Percentiles rank a stretch among this genome's conserved stretches.
These are phyloP conservation scores for Pseudogymnoascus sp. DNA, from an alignment of 2,329 filamentous ascomycete genomes.

Conservation along the genomic window DNA sequence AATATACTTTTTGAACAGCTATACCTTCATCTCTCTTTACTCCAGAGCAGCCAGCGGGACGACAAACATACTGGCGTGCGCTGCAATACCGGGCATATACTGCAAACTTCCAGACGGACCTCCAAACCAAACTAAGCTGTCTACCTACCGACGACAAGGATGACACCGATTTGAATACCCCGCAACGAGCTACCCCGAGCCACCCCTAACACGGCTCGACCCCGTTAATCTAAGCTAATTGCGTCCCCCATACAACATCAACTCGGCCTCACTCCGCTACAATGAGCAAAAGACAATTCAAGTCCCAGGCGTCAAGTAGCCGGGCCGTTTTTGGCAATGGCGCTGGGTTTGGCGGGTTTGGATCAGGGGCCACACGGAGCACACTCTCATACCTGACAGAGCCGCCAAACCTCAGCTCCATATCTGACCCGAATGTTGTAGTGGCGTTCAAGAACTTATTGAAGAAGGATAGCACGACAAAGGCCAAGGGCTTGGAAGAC, in stretches of 20 bases:
- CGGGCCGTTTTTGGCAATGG: slow-evolving; percentile 18
- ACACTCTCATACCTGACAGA: slow-evolving; percentile 79
- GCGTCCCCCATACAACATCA: neutral
- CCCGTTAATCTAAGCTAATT: neutral
- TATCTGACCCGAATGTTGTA: slow-evolving; percentile 73
- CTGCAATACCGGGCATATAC: neutral
- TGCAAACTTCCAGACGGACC: neutral
- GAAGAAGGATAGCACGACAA: slow-evolving; percentile 90
- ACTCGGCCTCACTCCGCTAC: slow-evolving; percentile 8
- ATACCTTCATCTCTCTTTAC: neutral
- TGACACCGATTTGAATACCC: neutral
- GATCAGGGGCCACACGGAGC: slow-evolving; percentile 32
- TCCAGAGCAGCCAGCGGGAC: neutral
- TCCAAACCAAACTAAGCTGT: neutral
- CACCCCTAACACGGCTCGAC: neutral
- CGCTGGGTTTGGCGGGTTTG: slow-evolving; percentile 25
- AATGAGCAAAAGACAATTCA: slow-evolving; percentile 26
- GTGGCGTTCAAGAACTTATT: slow-evolving; percentile 88
- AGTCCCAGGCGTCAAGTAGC: slow-evolving; percentile 27
- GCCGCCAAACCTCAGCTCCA: slow-evolving; percentile 66
- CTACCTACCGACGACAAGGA: neutral
- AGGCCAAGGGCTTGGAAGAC: slow-evolving; percentile 83
- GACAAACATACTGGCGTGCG: neutral
- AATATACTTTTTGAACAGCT: slow-evolving; percentile 3
- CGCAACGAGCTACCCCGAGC: slow-evolving; percentile 6